Percentiles rank a stretch among this genome's conserved stretches.
Evolutionary conservation across 768 basidiomycete genomes (phyloP).

Genomic region (Lentinula boryana): DNA sequence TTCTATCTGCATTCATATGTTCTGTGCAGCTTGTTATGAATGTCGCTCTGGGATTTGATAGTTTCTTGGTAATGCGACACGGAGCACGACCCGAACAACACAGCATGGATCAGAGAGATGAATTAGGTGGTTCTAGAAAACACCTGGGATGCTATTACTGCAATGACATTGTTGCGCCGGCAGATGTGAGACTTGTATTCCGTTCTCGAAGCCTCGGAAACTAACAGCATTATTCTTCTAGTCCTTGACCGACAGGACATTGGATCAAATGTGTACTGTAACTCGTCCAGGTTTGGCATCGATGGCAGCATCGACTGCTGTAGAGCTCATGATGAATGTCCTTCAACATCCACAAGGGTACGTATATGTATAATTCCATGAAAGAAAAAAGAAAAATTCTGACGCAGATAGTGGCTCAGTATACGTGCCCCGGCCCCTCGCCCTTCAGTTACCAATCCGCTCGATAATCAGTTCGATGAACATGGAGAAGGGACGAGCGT

Average conservation of each 20-base stretch:
- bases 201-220: neutral
- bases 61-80: constrained; percentile 95
- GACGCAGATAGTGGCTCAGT: constrained; percentile 23
- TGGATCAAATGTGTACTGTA: constrained; percentile 99
- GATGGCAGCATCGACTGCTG: constrained; percentile 87
- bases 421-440: constrained; percentile 69
- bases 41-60: constrained; percentile 92
- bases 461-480: constrained; percentile 16
- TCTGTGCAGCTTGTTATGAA: constrained; percentile 77
- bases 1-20: neutral
- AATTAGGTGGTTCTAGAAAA: constrained; percentile 12
- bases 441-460: constrained; percentile 28
- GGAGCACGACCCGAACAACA: constrained; percentile 50
- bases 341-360: constrained; percentile 89
- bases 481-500: constrained; percentile 39
- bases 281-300: constrained; percentile 92
- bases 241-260: constrained; percentile 77
- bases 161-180: constrained; percentile 95
- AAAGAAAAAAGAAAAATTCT: neutral
- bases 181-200: constrained; percentile 57
- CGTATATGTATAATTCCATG: constrained; percentile 9
- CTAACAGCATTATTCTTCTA: neutral
- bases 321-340: constrained; percentile 85
- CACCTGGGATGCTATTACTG: constrained; percentile 94
- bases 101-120: constrained; percentile 20